Evolutionary conservation across 2,329 filamentous ascomycete genomes (phyloP), one percentile per base, ranked within the genome.

Genomic region (Pestalotiopsis fici): DNA sequence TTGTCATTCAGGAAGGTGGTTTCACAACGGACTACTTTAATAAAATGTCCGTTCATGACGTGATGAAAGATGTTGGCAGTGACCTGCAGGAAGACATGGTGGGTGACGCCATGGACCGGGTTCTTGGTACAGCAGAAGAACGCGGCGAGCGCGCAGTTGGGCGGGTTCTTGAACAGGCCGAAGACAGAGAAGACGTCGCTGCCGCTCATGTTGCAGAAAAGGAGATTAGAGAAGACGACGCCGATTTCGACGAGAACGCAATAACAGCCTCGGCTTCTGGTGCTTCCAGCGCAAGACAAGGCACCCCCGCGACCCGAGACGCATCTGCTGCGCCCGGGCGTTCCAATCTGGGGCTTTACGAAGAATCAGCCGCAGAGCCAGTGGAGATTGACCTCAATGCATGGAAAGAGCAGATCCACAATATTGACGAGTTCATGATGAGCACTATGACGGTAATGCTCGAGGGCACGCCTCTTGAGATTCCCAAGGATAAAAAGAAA

Each of bases 1-100:
- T 99, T 7, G 95, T 99, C 66, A 99, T 99, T 72, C 97, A 99
- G 77, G 96, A 98, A 78, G 96, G 96, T 70, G 94, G 95, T 72
- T 99, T 99, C 78, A 99, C 95, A 0, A 99, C 96, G 0, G 96
- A 99, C 75, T 95, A 97, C 78, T 95, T 97, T 80, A 94, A 94
- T 74, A 94, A 91, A 73, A 84, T 93, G 56, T 83, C 87, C 2
- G 90, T 91, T 63, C 86, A 88, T 47, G 92, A 93, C 68, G 90
- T 93, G 63, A 83, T 93, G 28, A 87, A 86, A 65, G 86, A 87
- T 37, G 82, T 85, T 13, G 85, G 88, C 50, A 82, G 86, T 0
- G 88, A 90, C 69, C 85, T 72, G 35, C 74, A 70, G n/a, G 72
- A 75, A 61, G 77, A 79, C 13, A 73, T 81, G 5, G 80, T 88